phyloP scores from a whole-genome alignment of 352 stramenopile genomes.

The Globisporangium orthogonon region DNA sequence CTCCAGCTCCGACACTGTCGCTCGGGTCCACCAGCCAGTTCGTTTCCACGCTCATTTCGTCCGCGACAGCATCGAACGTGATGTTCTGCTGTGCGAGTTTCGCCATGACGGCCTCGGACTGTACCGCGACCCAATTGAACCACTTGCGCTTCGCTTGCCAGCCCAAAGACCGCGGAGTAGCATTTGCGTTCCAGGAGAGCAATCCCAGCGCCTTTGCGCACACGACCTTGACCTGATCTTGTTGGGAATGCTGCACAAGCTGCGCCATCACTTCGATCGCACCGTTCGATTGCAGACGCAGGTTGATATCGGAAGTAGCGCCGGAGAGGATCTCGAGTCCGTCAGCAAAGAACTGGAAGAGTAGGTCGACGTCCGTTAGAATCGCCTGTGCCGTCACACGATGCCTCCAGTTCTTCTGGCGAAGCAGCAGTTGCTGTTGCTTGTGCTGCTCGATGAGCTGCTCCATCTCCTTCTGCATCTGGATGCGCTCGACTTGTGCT shows the following conservation, averaged over 20 bases:
- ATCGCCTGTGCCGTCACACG: constrained; percentile 56
- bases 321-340: constrained; percentile 51
- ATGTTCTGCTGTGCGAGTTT: constrained; percentile 19
- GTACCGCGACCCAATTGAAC: constrained; percentile 40
- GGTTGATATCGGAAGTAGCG: constrained; percentile 35
- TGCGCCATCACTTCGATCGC: constrained; percentile 57
- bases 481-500: constrained; percentile 38
- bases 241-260: constrained; percentile 31
- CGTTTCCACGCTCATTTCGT: constrained; percentile 25
- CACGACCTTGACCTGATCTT: constrained; percentile 31
- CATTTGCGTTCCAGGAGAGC: constrained; percentile 65
- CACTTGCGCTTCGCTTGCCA: constrained; percentile 66
- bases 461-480: constrained; percentile 36
- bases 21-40: constrained; percentile 59
- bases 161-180: constrained; percentile 40
- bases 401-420: constrained; percentile 68
- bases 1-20: constrained; percentile 21
- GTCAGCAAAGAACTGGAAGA: constrained; percentile 67
- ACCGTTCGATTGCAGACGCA: constrained; percentile 42
- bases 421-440: constrained; percentile 51
- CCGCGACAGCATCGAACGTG: constrained; percentile 47
- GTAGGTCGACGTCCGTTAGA: constrained; percentile 53
- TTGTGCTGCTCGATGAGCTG: constrained; percentile 45
- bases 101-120: constrained; percentile 28
- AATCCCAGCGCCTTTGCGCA: constrained; percentile 48